These are phyloP conservation scores for Phaeosphaeria sp. DNA, from an alignment of 2,329 filamentous ascomycete species.

Conservation along the genomic window DNA sequence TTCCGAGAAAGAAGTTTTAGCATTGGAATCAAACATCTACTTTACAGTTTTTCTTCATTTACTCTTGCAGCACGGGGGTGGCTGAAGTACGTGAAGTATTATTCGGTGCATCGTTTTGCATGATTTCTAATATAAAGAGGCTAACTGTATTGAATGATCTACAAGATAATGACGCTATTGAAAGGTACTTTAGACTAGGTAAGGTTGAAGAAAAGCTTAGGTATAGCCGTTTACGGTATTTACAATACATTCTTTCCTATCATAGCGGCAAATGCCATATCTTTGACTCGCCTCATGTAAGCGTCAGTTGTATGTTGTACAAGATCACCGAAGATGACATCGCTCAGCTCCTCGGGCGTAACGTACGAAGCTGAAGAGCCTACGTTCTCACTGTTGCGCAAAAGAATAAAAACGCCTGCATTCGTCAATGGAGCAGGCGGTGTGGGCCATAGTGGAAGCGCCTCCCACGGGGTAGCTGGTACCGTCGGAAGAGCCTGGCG, in stretches of 20 bases:
- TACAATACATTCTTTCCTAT: neutral
- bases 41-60: too few relatives aligned
- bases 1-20: too few relatives aligned
- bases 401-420: neutral
- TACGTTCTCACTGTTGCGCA: slow-evolving; percentile 1
- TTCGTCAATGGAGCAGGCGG: slow-evolving; percentile 3
- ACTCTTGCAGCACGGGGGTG: too few relatives aligned
- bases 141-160: too few relatives aligned
- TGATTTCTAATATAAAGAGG: too few relatives aligned
- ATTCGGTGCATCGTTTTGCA: too few relatives aligned
- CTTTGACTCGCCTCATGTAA: slow-evolving; percentile 2
- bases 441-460: slow-evolving; percentile 3
- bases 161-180: too few relatives aligned
- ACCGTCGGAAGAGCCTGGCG: neutral
- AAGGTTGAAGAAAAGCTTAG: too few relatives aligned
- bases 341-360: slow-evolving; percentile 1
- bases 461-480: slow-evolving; percentile 3
- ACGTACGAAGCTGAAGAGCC: neutral
- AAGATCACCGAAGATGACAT: slow-evolving; percentile 6
- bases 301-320: slow-evolving; percentile 1
- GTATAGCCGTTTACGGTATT: too few relatives aligned
- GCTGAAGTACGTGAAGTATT: too few relatives aligned
- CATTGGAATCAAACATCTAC: too few relatives aligned
- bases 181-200: too few relatives aligned
- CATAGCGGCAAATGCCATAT: slow-evolving; percentile 3